Evolutionary conservation across 2,329 filamentous ascomycete genomes (phyloP).

Genomic region (Epichloe sylvatica): DNA sequence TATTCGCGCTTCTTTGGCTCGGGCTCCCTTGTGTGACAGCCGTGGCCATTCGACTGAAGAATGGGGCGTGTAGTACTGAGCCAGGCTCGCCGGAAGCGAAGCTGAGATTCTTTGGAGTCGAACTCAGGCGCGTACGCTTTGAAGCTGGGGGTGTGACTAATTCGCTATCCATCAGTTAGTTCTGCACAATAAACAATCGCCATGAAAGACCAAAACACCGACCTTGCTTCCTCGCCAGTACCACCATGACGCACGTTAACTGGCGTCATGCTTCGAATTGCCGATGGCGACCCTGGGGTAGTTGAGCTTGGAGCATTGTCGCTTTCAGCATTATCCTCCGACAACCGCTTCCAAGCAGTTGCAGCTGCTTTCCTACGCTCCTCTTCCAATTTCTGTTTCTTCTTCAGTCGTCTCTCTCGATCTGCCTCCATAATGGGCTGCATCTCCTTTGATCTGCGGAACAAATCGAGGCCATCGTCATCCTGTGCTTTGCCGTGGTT

Average conservation of each 20-base stretch:
- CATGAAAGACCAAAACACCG: neutral
- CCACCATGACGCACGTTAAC: neutral
- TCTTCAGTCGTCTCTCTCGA: constrained; percentile 18
- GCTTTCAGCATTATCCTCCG: constrained; percentile 9
- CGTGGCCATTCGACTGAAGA: constrained; percentile 7
- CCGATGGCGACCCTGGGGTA: neutral
- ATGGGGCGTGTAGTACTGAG: constrained; percentile 6
- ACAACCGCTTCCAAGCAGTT: constrained; percentile 11
- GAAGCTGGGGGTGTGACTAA: constrained; percentile 24
- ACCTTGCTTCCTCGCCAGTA: neutral
- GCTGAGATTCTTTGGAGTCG: constrained; percentile 8
- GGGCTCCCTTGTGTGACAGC: neutral
- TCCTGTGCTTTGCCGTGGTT: constrained; percentile 10
- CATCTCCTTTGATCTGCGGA: constrained; percentile 36
- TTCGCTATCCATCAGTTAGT: constrained; percentile 13
- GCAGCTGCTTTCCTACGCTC: constrained; percentile 5
- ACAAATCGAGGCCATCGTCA: constrained; percentile 30
- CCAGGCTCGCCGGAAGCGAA: constrained; percentile 5
- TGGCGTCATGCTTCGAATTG: neutral
- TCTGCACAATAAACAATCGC: neutral
- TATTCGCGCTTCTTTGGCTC: neutral
- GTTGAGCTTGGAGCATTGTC: neutral
- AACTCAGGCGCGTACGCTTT: constrained; percentile 21
- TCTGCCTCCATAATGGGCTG: constrained; percentile 31
- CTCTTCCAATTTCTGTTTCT: constrained; percentile 13